Evolutionary conservation across 2,329 filamentous ascomycete species (phyloP).

Genomic region (Tolypocladium pustulatum): DNA sequence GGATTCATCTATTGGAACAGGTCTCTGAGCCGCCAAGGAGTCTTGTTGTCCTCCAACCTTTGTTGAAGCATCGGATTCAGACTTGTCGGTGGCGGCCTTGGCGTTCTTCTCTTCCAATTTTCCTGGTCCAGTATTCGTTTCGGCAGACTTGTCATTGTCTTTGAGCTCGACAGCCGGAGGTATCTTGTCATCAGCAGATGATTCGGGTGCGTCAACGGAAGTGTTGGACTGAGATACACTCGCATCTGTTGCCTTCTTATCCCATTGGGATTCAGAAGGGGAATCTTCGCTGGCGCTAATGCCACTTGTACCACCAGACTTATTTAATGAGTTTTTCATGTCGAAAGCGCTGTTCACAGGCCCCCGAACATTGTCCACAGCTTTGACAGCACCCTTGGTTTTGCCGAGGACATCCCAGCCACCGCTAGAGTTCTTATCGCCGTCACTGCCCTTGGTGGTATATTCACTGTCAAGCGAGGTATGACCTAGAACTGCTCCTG

Average conservation of each 20-base stretch:
- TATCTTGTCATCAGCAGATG: neutral
- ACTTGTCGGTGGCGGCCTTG: neutral
- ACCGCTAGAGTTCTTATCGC: constrained; percentile 16
- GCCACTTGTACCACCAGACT: neutral
- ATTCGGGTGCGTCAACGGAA: neutral
- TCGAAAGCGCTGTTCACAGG: constrained; percentile 11
- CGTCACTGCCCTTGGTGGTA: constrained; percentile 10
- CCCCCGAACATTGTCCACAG: constrained; percentile 4
- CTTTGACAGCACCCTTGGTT: constrained; percentile 14
- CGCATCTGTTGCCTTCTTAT: neutral
- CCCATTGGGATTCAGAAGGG: neutral
- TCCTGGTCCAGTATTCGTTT: neutral
- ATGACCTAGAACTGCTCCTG: constrained; percentile 28
- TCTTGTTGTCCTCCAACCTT: neutral
- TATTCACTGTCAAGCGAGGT: constrained; percentile 29
- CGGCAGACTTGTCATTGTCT: neutral
- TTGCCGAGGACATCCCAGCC: constrained; percentile 18
- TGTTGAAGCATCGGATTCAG: neutral
- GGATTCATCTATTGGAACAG: neutral
- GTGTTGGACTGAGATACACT: neutral
- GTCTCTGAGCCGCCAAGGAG: neutral
- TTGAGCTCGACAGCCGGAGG: neutral
- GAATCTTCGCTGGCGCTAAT: neutral
- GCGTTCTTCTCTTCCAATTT: neutral
- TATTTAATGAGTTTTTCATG: neutral